A percentile compares a stretch with the other conserved stretches of the same genome.
phyloP scores from a whole-genome alignment of 805 yeast species.

The Saccharomycopsis babjevae region DNA sequence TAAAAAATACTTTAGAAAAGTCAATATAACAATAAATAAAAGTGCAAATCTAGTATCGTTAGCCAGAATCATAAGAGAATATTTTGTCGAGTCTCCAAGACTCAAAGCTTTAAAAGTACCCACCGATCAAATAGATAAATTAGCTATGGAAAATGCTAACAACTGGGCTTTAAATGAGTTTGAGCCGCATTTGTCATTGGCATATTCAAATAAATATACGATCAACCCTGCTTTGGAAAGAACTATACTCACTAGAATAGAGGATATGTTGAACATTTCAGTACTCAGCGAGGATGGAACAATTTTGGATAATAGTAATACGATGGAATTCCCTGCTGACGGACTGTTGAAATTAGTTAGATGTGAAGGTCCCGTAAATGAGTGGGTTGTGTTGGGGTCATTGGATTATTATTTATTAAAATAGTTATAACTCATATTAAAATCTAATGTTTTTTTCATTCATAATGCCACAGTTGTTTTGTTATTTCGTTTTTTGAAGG shows the following conservation, averaged over 20 bases:
- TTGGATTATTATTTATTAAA: slow-evolving; percentile 13
- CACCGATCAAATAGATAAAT: neutral
- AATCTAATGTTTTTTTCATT: no score
- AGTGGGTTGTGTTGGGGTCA: slow-evolving; percentile 18
- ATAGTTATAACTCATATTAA: neutral
- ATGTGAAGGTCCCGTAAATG: slow-evolving; percentile 17
- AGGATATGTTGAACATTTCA: slow-evolving; percentile 46
- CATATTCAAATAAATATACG: slow-evolving; percentile 46
- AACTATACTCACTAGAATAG: slow-evolving; percentile 53
- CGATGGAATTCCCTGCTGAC: slow-evolving; percentile 12
- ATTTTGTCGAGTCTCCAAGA: slow-evolving; percentile 17
- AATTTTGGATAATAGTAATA: slow-evolving; percentile 6
- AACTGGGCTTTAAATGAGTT: slow-evolving; percentile 49
- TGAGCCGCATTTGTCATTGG: slow-evolving; percentile 65
- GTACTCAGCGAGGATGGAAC: neutral
- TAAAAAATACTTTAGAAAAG: slow-evolving; percentile 16
- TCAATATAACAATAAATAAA: slow-evolving; percentile 31
- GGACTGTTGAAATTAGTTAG: slow-evolving; percentile 17
- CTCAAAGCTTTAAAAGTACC: neutral
- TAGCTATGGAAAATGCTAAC: slow-evolving; percentile 35
- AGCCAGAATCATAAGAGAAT: slow-evolving; percentile 24
- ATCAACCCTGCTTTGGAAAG: slow-evolving; percentile 56
- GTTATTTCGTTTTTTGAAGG: no score
- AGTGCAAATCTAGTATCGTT: slow-evolving; percentile 29
- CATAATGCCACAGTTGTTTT: no score